phyloP scores from a whole-genome alignment of 306 rosid genomes.

The Luffa acutangula region DNA sequence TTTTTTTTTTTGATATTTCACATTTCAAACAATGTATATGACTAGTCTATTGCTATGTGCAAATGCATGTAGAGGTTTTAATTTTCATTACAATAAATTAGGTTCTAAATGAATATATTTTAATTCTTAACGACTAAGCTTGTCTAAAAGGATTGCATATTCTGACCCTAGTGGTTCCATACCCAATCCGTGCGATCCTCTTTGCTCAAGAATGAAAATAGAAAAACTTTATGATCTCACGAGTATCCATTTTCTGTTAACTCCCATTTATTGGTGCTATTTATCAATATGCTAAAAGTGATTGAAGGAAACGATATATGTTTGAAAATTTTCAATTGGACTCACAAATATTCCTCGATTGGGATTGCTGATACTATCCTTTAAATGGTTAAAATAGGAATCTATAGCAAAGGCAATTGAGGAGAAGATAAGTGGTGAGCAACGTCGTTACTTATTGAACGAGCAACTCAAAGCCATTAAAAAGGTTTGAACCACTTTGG shows the following conservation, averaged over 20 bases:
- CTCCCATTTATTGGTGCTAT: background rate
- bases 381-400: constrained; percentile 39
- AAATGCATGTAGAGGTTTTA: background rate
- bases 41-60: background rate
- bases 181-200: background rate
- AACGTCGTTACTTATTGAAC: constrained; percentile 86
- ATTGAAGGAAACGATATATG: background rate
- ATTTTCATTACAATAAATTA: background rate
- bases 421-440: constrained; percentile 97
- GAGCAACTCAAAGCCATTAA: constrained; percentile 99
- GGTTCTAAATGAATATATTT: background rate
- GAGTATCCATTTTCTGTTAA: background rate
- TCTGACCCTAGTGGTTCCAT: background rate
- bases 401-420: constrained; percentile 98
- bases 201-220: background rate
- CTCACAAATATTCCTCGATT: background rate
- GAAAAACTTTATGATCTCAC: background rate
- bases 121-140: background rate
- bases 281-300: background rate
- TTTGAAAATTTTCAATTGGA: background rate
- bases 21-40: background rate
- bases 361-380: constrained; percentile 15
- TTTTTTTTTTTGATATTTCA: background rate
- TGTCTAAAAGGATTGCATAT: background rate
- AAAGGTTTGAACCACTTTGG: constrained; percentile 40